Evolutionary conservation across 768 basidiomycete genomes (phyloP).

Genomic region (Suillus decipiens): DNA sequence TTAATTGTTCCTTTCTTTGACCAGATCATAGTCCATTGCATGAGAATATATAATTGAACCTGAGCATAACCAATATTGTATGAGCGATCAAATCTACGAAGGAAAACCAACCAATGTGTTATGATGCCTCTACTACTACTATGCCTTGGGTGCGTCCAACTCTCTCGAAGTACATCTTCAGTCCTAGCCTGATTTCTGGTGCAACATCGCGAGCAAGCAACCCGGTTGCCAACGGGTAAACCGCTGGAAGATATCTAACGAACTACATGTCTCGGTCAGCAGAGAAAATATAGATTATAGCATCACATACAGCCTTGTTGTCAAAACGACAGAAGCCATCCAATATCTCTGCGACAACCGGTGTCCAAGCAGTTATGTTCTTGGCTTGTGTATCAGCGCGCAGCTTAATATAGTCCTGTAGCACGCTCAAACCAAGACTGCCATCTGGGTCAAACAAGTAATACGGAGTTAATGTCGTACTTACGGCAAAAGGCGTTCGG

Average conservation of each 20-base stretch:
- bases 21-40: conserved; percentile 30
- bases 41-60: conserved; percentile 21
- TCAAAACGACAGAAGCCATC: conserved; percentile 90
- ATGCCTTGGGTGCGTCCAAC: conserved; percentile 77
- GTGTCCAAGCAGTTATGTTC: conserved; percentile 97
- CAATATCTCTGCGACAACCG: conserved; percentile 95
- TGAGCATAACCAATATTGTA: conserved; percentile 17
- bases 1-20: conserved; percentile 32
- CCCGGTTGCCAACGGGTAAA: conserved; percentile 89
- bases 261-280: conserved; percentile 55
- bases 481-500: conserved; percentile 69
- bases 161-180: conserved; percentile 77
- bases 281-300: conserved; percentile 3
- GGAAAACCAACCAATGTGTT: conserved; percentile 31
- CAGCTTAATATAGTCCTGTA: conserved; percentile 89
- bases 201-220: conserved; percentile 81
- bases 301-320: conserved; percentile 76
- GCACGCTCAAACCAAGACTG: conserved; percentile 84
- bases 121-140: conserved; percentile 65
- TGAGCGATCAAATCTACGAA: conserved; percentile 20
- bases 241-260: conserved; percentile 78
- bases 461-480: conserved; percentile 27
- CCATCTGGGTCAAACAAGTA: conserved; percentile 12
- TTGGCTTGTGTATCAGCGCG: conserved; percentile 89
- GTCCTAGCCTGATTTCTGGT: conserved; percentile 77